These are phyloP conservation scores for Sclerotinia spermophila DNA, from an alignment of 2,329 filamentous ascomycete genomes.

Conservation along the genomic window DNA sequence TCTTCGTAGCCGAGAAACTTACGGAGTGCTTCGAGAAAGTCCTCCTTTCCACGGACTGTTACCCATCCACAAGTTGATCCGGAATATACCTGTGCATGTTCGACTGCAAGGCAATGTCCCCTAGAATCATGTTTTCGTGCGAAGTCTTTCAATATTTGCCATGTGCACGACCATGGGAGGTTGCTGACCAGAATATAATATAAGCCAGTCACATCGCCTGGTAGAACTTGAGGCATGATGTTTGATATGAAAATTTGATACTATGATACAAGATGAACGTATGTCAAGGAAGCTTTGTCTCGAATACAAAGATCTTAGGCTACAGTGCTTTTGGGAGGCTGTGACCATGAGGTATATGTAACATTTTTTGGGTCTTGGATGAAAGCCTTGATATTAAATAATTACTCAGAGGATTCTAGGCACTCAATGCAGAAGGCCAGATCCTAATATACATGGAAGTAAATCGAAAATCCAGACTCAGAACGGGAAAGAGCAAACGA, in stretches of 20 bases:
- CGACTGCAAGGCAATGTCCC: slow-evolving; percentile 26
- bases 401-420: not conserved
- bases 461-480: not conserved
- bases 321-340: not conserved
- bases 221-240: slow-evolving; percentile 20
- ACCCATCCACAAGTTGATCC: slow-evolving; percentile 29
- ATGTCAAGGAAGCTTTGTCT: not conserved
- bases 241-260: not conserved
- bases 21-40: slow-evolving; percentile 28
- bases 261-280: not conserved
- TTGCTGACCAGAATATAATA: slow-evolving; percentile 22
- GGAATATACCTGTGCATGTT: slow-evolving; percentile 29
- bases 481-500: not conserved
- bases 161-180: slow-evolving; percentile 28
- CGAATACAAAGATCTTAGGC: not conserved
- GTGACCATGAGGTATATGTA: not conserved
- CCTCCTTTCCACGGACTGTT: slow-evolving; percentile 24
- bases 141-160: slow-evolving; percentile 33
- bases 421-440: slow-evolving; percentile 1
- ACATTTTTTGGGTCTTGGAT: not conserved
- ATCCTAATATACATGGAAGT: not conserved
- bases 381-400: not conserved
- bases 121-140: slow-evolving; percentile 23
- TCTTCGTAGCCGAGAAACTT: slow-evolving; percentile 14
- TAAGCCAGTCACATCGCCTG: slow-evolving; percentile 19